A percentile compares a stretch with the other conserved stretches of the same genome.
These are phyloP conservation scores for Lepraria neglecta DNA, from an alignment of 495 filamentous ascomycete species.

Conservation along the genomic window DNA sequence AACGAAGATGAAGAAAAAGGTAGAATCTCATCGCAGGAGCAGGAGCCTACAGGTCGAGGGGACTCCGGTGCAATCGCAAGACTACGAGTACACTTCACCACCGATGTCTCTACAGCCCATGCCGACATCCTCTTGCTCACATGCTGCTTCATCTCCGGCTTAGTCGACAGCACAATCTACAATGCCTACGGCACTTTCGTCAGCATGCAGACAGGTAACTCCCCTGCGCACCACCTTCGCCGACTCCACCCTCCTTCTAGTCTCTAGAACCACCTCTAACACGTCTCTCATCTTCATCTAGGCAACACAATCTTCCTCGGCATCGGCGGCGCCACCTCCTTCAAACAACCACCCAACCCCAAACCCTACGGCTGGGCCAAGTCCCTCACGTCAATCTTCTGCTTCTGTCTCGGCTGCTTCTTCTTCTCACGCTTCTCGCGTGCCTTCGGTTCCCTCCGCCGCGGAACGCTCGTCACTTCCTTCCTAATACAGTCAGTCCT, in stretches of 20 bases:
- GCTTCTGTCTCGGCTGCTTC: slow-evolving; percentile 52
- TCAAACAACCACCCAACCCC: slow-evolving; percentile 33
- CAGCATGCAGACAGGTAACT: slow-evolving; percentile 49
- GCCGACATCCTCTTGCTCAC: slow-evolving; percentile 41
- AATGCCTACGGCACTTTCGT: slow-evolving; percentile 51
- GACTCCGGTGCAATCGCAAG: neutral
- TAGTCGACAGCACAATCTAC: slow-evolving; percentile 49
- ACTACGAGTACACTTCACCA: slow-evolving; percentile 26
- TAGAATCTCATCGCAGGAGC: neutral
- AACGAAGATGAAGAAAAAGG: neutral
- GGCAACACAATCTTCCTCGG: slow-evolving; percentile 65
- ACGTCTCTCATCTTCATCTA: neutral
- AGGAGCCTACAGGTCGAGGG: neutral
- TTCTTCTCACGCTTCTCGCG: slow-evolving; percentile 39
- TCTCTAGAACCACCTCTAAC: neutral
- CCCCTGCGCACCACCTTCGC: neutral
- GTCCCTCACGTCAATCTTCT: slow-evolving; percentile 51
- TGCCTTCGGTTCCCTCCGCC: slow-evolving; percentile 37
- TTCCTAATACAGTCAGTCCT: slow-evolving; percentile 53
- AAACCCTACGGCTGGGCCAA: slow-evolving; percentile 60
- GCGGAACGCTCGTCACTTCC: slow-evolving; percentile 47
- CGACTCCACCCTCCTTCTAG: neutral
- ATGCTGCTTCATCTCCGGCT: slow-evolving; percentile 46
- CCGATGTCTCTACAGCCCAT: slow-evolving; percentile 35
- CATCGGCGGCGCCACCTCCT: slow-evolving; percentile 49